Conservation (phyloP, 1,284 basidiomycete genomes). For the Apiotrichum laibachii region DNA sequence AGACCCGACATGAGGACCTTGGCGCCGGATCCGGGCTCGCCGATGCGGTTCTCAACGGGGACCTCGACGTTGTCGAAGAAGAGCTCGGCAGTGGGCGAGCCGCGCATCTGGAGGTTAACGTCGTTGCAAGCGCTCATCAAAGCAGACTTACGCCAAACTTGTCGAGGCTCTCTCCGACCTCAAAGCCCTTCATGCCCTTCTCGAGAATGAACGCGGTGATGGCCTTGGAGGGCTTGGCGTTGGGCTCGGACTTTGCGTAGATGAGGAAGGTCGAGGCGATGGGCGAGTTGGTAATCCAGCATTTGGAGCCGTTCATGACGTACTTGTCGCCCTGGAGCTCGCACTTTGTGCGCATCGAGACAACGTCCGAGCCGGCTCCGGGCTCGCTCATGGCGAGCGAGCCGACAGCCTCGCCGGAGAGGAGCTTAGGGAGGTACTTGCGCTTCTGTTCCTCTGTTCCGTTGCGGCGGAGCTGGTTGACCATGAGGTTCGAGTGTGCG, state of each 20-base stretch:
- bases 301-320: conserved; percentile 83
- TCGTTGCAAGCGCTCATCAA: neutral
- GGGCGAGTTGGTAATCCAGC: conserved; percentile 97
- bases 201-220: conserved; percentile 93
- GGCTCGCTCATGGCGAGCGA: conserved; percentile 92
- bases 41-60: conserved; percentile 82
- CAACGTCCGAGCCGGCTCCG: conserved; percentile 85
- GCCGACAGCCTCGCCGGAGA: conserved; percentile 79
- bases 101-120: conserved; percentile 65
- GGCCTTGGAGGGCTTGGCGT: conserved; percentile 67
- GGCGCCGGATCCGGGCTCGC: conserved; percentile 72
- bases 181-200: conserved; percentile 75
- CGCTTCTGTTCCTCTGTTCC: conserved; percentile 77
- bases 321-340: conserved; percentile 71
- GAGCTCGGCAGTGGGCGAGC: conserved; percentile 89
- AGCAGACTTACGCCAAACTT: conserved; percentile 67
- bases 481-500: conserved; percentile 82
- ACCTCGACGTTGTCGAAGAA: conserved; percentile 89
- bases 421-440: conserved; percentile 81
- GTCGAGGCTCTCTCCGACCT: conserved; percentile 84
- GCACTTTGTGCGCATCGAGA: conserved; percentile 81
- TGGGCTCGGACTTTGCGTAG: conserved; percentile 83
- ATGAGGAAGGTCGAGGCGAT: conserved; percentile 84
- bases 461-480: conserved; percentile 67
- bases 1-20: conserved; percentile 90